Evolutionary conservation across 192 early-diverging fungal genomes (phyloP).

Genomic region (Backusella circina): DNA sequence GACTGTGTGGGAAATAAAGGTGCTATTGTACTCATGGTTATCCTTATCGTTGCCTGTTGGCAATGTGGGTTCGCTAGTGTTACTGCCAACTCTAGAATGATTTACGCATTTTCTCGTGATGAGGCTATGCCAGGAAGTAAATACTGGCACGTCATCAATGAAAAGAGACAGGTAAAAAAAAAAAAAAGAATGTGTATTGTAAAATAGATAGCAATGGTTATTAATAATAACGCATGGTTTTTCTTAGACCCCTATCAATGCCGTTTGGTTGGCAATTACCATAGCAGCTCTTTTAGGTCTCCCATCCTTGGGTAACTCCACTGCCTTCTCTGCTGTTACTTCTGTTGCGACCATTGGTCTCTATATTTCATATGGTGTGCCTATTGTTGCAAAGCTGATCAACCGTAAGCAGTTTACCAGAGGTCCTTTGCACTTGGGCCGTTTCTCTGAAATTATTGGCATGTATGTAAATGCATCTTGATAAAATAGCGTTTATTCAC

Average conservation of each 20-base stretch:
- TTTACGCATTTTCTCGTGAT: slow-evolving; percentile 51
- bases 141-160: slow-evolving; percentile 39
- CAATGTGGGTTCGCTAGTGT: slow-evolving; percentile 47
- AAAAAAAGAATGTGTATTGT: too few species aligned
- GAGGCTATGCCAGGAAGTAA: slow-evolving; percentile 48
- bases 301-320: slow-evolving; percentile 30
- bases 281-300: slow-evolving; percentile 39
- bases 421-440: slow-evolving; percentile 5
- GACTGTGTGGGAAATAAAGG: slow-evolving; percentile 41
- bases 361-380: slow-evolving; percentile 47
- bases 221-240: not conserved
- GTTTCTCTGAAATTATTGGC: not conserved
- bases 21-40: slow-evolving; percentile 39
- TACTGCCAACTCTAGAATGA: slow-evolving; percentile 51
- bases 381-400: slow-evolving; percentile 22
- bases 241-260: slow-evolving; percentile 42
- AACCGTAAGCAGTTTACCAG: slow-evolving; percentile 21
- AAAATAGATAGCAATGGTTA: too few species aligned
- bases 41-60: slow-evolving; percentile 41
- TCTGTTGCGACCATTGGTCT: slow-evolving; percentile 51
- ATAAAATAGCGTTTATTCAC: not conserved
- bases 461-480: not conserved
- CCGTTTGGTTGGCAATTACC: slow-evolving; percentile 42
- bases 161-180: slow-evolving; percentile 24
- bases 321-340: slow-evolving; percentile 47